Conservation (phyloP, 2,329 filamentous ascomycete genomes). For the Bipolaris bicolor region DNA sequence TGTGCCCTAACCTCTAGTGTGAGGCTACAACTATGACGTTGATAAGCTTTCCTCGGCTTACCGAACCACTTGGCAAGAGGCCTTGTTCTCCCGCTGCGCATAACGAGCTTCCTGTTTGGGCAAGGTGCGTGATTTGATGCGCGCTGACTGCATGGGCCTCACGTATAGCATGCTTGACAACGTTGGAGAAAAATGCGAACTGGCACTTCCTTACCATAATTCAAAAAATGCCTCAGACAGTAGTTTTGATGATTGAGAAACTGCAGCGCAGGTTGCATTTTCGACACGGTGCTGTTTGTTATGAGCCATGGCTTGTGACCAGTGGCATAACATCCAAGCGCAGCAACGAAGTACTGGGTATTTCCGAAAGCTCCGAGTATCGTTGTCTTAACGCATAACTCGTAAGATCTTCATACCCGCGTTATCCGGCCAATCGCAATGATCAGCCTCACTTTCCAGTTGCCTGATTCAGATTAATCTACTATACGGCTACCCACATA, state of each 20-base stretch:
- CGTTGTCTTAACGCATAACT: constrained; percentile 12
- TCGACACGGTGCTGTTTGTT: not conserved
- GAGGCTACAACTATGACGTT: constrained; percentile 25
- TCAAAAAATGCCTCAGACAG: not conserved
- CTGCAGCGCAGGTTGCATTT: not conserved
- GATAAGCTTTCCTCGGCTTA: constrained; percentile 21
- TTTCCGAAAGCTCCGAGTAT: no score
- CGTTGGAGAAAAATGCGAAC: not conserved
- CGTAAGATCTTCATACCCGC: constrained; percentile 14
- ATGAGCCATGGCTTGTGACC: not conserved
- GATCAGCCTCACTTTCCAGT: constrained; percentile 3
- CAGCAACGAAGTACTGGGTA: not conserved
- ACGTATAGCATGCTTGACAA: not conserved
- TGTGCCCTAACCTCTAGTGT: not conserved
- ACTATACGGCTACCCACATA: constrained; percentile 9
- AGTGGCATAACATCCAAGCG: not conserved
- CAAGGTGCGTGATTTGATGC: constrained; percentile 12
- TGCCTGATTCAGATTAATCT: constrained; percentile 22
- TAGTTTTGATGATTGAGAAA: no score
- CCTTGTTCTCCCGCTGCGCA: constrained; percentile 19
- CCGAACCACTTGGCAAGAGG: constrained; percentile 18
- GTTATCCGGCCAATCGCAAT: constrained; percentile 22
- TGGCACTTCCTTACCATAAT: not conserved
- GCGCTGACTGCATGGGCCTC: not conserved
- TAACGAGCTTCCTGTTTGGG: constrained; percentile 25